phyloP scores from a whole-genome alignment of 140 eudicot species.

The Anethum foeniculum region DNA sequence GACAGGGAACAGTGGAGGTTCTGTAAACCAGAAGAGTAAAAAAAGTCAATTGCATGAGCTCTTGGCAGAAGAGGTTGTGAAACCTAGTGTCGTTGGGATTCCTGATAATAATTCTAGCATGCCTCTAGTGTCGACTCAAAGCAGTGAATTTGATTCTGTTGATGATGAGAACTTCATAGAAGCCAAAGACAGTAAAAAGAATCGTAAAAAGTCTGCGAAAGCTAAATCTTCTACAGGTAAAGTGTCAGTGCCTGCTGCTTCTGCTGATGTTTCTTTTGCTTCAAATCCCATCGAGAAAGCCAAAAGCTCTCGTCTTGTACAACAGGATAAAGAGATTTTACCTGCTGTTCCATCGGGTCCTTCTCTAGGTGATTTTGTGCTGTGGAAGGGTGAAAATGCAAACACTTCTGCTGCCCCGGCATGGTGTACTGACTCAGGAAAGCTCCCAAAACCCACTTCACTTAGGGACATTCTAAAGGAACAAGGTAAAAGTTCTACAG shows the following conservation, averaged over 20 bases:
- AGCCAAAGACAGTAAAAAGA: slow-evolving; percentile 84
- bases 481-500: slow-evolving; percentile 56
- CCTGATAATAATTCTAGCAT: slow-evolving; percentile 18
- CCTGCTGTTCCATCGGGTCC: slow-evolving; percentile 80
- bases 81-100: slow-evolving; percentile 36
- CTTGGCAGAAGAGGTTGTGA: slow-evolving; percentile 39
- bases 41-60: slow-evolving; percentile 63
- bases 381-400: slow-evolving; percentile 74
- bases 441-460: slow-evolving; percentile 51
- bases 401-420: slow-evolving; percentile 65
- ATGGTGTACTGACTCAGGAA: slow-evolving; percentile 84
- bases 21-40: slow-evolving; percentile 28
- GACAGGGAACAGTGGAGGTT: slow-evolving; percentile 17
- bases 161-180: slow-evolving; percentile 66
- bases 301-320: slow-evolving; percentile 42
- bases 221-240: slow-evolving; percentile 60
- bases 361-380: slow-evolving; percentile 81
- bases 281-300: slow-evolving; percentile 59
- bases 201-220: slow-evolving; percentile 79
- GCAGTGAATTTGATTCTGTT: slow-evolving; percentile 25
- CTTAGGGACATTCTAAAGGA: slow-evolving; percentile 83
- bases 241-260: slow-evolving; percentile 34
- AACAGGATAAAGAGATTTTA: slow-evolving; percentile 45
- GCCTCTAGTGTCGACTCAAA: slow-evolving; percentile 18
- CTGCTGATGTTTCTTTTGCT: slow-evolving; percentile 36